A percentile compares a stretch with the other conserved stretches of the same genome.
Conservation (phyloP, 2,329 filamentous ascomycete species). For the Scorias spongiosa region DNA sequence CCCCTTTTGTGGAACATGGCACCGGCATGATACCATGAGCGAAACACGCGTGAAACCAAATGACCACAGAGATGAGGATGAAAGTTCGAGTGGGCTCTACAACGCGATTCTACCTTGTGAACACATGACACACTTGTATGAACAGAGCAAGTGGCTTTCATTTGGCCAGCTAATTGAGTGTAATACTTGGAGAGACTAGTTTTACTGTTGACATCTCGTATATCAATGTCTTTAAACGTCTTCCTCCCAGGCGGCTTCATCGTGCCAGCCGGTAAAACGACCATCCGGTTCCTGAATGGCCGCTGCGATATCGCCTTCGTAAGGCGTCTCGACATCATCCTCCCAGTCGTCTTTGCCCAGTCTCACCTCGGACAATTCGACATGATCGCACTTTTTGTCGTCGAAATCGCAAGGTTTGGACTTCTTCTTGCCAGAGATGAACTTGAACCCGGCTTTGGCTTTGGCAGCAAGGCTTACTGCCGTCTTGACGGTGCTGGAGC, state of each 20-base stretch:
- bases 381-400: neutral
- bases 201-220: no score
- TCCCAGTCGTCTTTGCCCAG: neutral
- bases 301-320: neutral
- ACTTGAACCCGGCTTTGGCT: neutral
- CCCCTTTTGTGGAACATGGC: no score
- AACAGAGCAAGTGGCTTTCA: no score
- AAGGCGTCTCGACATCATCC: neutral
- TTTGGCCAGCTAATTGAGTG: no score
- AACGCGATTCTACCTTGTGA: no score
- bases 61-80: no score
- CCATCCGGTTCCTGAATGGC: neutral
- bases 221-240: no score
- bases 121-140: no score
- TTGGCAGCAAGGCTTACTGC: neutral
- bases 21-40: no score
- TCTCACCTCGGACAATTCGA: neutral
- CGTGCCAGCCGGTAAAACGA: neutral
- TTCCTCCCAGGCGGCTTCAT: neutral
- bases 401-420: neutral
- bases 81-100: no score
- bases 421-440: neutral
- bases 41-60: no score
- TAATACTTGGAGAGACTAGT: no score
- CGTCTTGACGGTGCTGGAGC: neutral